phyloP scores from a whole-genome alignment of 345 rosid genomes.

The Mercurialis annua region DNA sequence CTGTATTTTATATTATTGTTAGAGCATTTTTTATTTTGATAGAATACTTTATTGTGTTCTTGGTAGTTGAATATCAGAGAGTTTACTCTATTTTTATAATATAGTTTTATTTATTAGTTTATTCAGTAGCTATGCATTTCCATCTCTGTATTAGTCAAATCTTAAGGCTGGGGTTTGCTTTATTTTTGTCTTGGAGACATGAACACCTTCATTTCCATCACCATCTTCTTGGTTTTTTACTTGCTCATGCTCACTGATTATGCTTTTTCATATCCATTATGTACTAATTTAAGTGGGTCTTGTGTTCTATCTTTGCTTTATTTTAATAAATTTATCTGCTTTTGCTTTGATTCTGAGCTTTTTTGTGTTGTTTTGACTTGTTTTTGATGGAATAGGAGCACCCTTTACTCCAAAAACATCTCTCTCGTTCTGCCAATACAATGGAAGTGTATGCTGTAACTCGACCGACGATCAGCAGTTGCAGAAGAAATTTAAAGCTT shows the following conservation, averaged over 20 bases:
- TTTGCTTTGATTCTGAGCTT: neutral
- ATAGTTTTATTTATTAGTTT: too few relatives aligned
- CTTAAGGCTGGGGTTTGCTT: neutral
- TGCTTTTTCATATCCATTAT: conserved; percentile 45
- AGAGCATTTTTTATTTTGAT: too few relatives aligned
- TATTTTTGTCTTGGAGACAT: conserved; percentile 27
- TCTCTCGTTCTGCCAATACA: conserved; percentile 70
- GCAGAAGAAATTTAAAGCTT: conserved; percentile 60
- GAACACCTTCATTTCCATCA: conserved; percentile 33
- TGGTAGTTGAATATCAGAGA: too few relatives aligned
- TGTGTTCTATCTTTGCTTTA: neutral
- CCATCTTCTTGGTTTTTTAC: conserved; percentile 31
- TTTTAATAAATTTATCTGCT: neutral
- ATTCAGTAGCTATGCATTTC: too few relatives aligned
- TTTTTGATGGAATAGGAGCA: conserved; percentile 44
- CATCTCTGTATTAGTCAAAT: too few relatives aligned
- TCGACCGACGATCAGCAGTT: conserved; percentile 56
- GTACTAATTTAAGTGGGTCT: conserved; percentile 61
- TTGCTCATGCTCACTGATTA: conserved; percentile 41
- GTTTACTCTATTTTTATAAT: too few relatives aligned
- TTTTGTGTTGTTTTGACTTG: neutral
- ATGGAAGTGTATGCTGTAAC: conserved; percentile 79
- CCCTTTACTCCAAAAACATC: conserved; percentile 54
- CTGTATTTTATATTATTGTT: too few relatives aligned
- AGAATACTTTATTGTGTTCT: too few relatives aligned